phyloP scores from a whole-genome alignment of 148 eudicot genomes.

The Rhododendron vialii region DNA sequence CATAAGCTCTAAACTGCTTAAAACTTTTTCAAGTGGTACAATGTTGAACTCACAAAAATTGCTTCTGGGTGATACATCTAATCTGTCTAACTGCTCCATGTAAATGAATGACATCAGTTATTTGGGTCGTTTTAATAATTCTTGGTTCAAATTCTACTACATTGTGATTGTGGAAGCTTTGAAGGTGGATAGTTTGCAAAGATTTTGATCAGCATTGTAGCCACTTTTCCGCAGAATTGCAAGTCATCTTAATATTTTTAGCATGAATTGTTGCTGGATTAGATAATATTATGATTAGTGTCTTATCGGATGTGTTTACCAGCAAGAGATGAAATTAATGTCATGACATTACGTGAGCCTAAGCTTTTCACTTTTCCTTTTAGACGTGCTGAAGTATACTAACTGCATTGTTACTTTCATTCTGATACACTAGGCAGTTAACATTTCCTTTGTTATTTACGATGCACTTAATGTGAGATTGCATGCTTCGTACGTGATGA shows the following conservation, averaged over 20 bases:
- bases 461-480: no score
- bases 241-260: not conserved
- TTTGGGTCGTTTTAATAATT: not conserved
- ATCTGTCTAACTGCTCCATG: not conserved
- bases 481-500: no score
- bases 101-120: not conserved
- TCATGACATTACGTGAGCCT: not conserved
- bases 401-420: not conserved
- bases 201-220: constrained; percentile 36
- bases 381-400: not conserved
- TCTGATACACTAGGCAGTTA: not conserved
- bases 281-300: not conserved
- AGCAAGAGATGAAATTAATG: not conserved
- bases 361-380: not conserved
- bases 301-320: not conserved
- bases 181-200: constrained; percentile 41
- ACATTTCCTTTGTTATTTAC: no score
- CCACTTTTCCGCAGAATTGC: constrained; percentile 44
- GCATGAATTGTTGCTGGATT: not conserved
- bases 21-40: not conserved
- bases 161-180: constrained; percentile 41
- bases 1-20: constrained; percentile 4
- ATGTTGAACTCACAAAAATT: not conserved
- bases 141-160: not conserved
- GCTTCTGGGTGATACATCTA: not conserved